Base-by-base conservation (phyloP, 306 rosid genomes). In the Vachellia pachyceras region DNA sequence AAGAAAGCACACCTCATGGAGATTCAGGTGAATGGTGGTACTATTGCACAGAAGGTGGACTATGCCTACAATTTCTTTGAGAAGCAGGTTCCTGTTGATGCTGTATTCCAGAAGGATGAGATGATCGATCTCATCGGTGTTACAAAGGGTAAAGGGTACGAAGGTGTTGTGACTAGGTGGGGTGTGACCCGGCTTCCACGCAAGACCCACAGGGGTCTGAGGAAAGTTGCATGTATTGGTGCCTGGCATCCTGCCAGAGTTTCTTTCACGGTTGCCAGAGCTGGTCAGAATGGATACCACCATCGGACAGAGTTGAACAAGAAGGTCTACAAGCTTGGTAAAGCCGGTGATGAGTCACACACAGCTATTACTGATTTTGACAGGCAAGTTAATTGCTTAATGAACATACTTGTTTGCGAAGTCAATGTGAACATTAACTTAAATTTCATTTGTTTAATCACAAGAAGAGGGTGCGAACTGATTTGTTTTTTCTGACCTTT, bases 241-340 rank as follows among this genome's bases (percentile, higher is more conserved):
- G 97, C 97, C 3, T 93, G 97, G 97, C 97, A 93, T 86, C 97
- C 94, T 80, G 97, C 97, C 0, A 90, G 97, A 80, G 97, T 93
- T 40, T 93, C 97, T 1, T 93, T 90, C 77, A 93, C 97, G 0
- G 97, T 93, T 85, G 97, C 97, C 15, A 88, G 97, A 82, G 97
- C 97, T 87, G 97, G 97, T 80, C 94, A 93, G 79, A 93, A 93
- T 61, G 97, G 97, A 33, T 93, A 91, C 82, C 97, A 93, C 33
- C 97, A 93, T 87, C 76, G 97, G 0, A 93, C 97, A 37, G 97
- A 93, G 82, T 66, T 93, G 88, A 93, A 91, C 91, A 93, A 93
- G 79, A 93, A 93, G 83, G 66, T 91, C 36, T 93, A 93, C 78
- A 91, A 65, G 89, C 88, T 93, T 2, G 97, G 97, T 63, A 91